Evolutionary conservation across 441 rosid species (phyloP).

Genomic region (Jatropha podagrica): DNA sequence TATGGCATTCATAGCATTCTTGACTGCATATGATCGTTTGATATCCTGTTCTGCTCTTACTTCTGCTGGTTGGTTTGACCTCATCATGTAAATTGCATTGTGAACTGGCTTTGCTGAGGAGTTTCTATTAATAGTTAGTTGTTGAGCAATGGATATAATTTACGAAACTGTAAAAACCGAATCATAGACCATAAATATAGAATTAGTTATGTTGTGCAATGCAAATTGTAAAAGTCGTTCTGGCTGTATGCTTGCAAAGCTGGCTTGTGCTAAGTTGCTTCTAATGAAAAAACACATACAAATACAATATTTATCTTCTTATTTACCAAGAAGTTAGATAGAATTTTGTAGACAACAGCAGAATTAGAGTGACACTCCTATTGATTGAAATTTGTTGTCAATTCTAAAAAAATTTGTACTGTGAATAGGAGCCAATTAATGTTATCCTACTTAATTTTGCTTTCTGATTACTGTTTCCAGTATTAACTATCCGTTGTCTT

Average conservation of each 20-base stretch:
- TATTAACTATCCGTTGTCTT: conserved; percentile 25
- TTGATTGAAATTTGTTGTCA: not conserved
- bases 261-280: not conserved
- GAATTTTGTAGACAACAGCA: not conserved
- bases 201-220: not conserved
- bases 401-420: no score
- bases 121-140: not conserved
- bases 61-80: not conserved
- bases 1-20: not conserved
- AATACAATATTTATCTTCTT: not conserved
- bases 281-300: not conserved
- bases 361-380: not conserved
- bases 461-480: conserved; percentile 15
- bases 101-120: not conserved
- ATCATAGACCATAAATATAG: not conserved
- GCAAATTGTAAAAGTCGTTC: not conserved
- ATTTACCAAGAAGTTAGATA: not conserved
- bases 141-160: not conserved
- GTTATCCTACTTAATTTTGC: conserved; percentile 7
- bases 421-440: not conserved
- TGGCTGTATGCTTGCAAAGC: not conserved
- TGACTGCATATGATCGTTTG: not conserved
- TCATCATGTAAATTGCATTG: not conserved
- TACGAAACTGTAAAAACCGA: not conserved
- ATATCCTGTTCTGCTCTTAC: not conserved